Percentiles rank a stretch among this genome's conserved stretches.
phyloP scores from a whole-genome alignment of 2,329 filamentous ascomycete species.

The Rutstroemia sp. region DNA sequence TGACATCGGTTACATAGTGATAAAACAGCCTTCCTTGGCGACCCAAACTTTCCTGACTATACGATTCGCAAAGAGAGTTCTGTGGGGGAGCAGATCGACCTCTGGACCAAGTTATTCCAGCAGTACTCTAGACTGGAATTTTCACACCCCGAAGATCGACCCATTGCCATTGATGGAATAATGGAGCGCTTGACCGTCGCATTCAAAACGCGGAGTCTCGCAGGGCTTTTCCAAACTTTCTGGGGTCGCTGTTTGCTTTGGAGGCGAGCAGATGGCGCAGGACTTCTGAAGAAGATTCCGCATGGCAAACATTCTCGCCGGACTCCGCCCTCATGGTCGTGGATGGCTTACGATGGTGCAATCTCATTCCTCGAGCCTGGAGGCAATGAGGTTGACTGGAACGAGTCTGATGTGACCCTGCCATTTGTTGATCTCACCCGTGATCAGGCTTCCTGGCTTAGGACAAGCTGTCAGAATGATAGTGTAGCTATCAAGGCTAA shows the following conservation, averaged over 20 bases:
- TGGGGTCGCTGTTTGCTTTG: constrained; percentile 4
- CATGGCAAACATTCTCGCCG: not conserved
- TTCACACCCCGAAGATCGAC: not conserved
- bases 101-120: not conserved
- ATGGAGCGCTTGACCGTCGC: not conserved
- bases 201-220: not conserved
- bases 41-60: constrained; percentile 22
- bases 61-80: not conserved
- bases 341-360: constrained; percentile 5
- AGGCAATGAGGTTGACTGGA: not conserved
- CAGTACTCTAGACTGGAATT: not conserved
- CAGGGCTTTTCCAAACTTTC: constrained; percentile 1
- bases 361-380: constrained; percentile 1
- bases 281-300: not conserved
- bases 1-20: not conserved
- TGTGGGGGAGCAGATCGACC: not conserved
- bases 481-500: not conserved
- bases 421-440: not conserved
- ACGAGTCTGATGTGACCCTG: not conserved
- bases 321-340: constrained; percentile 1
- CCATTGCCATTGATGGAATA: constrained; percentile 1
- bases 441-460: constrained; percentile 1
- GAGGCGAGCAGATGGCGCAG: not conserved
- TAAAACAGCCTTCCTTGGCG: constrained; percentile 25
- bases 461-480: not conserved